Conservation (phyloP, 495 filamentous ascomycete genomes). For the Lineolata rhizophorae region DNA sequence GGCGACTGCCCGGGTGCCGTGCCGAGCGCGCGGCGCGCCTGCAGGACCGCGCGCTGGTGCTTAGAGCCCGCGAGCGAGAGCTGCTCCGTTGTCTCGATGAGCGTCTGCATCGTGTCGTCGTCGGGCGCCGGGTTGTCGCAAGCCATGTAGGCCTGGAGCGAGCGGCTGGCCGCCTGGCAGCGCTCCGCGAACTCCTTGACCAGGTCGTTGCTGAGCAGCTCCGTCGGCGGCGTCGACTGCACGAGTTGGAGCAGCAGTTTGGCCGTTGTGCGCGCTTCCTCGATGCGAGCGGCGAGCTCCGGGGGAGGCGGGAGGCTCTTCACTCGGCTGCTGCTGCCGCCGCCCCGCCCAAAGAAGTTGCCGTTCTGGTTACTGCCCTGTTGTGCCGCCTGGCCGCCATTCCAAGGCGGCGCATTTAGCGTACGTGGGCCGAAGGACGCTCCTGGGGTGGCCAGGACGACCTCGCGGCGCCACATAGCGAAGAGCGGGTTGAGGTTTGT, state of each 20-base stretch:
- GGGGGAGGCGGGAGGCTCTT: constrained; percentile 42
- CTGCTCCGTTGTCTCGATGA: constrained; percentile 91
- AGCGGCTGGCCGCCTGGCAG: constrained; percentile 53
- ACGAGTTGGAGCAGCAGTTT: constrained; percentile 79
- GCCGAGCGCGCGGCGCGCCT: constrained; percentile 26
- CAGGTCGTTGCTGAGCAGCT: constrained; percentile 62
- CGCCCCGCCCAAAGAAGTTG: background rate
- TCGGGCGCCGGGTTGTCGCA: constrained; percentile 60
- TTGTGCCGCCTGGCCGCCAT: constrained; percentile 1
- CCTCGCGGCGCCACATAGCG: constrained; percentile 83
- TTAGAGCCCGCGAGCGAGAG: constrained; percentile 53
- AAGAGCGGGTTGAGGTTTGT: constrained; percentile 42
- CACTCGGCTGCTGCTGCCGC: constrained; percentile 18
- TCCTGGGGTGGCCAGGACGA: constrained; percentile 19
- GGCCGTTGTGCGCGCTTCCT: constrained; percentile 75
- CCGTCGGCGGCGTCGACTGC: constrained; percentile 53
- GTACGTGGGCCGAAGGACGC: constrained; percentile 2
- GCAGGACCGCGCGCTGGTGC: constrained; percentile 60
- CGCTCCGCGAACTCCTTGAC: constrained; percentile 83
- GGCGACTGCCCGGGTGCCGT: background rate
- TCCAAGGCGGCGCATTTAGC: constrained; percentile 10
- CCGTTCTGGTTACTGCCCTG: too few species aligned
- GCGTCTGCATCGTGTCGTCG: constrained; percentile 71
- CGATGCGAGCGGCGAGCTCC: constrained; percentile 67
- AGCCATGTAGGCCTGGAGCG: constrained; percentile 67